Evolutionary conservation across 129 eudicot genomes (phyloP).

Genomic region (Flaveria linearis): DNA sequence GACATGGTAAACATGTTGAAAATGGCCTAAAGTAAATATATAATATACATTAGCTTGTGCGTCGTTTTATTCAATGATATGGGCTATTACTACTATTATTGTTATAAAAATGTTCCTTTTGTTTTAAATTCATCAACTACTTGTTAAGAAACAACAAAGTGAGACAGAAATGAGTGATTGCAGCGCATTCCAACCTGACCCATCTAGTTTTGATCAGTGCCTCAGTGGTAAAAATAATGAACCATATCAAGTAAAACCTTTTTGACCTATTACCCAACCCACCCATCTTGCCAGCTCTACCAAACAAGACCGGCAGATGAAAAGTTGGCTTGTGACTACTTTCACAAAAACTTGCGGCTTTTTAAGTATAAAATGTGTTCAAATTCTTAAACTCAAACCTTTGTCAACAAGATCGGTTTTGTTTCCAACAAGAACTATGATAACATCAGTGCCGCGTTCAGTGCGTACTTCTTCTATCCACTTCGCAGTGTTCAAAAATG

Average conservation of each 20-base stretch:
- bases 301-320: background rate
- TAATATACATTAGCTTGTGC: background rate
- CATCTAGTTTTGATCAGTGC: background rate
- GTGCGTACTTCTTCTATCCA: constrained; percentile 95
- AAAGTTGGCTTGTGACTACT: background rate
- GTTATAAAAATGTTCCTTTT: background rate
- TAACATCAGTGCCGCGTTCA: constrained; percentile 79
- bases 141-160: background rate
- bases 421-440: constrained; percentile 91
- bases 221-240: background rate
- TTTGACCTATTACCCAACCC: background rate
- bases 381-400: constrained; percentile 46
- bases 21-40: background rate
- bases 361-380: background rate
- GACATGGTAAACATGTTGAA: background rate
- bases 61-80: background rate
- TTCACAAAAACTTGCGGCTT: background rate
- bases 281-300: background rate
- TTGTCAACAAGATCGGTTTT: constrained; percentile 95
- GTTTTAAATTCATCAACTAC: background rate
- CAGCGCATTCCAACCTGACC: background rate
- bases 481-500: constrained; percentile 82
- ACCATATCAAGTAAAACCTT: background rate
- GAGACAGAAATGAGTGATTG: background rate
- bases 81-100: background rate